Evolutionary conservation across 2,329 filamentous ascomycete species (phyloP), one percentile per base, ranked within the genome.

Genomic region (Claviceps capensis): DNA sequence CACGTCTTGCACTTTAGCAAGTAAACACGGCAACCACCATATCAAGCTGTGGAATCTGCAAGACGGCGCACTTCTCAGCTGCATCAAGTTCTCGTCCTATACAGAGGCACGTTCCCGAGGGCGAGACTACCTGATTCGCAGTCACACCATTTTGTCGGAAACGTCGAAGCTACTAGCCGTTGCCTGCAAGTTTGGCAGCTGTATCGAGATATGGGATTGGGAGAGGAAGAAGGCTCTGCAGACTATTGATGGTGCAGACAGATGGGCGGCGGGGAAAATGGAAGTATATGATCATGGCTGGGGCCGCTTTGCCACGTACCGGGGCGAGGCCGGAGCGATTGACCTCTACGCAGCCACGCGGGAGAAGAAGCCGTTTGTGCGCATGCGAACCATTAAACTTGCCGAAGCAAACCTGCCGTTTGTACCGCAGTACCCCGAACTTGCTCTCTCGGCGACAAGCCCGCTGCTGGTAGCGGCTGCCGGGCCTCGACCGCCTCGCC

Each of bases 41-140:
- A 85, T 95, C 54, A 95, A 95, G 69, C 87, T 96, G 51, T 96
- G 89, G 85, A 88, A 87, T 8, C 74, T 84, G 14, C 82, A 88
- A 55, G 83, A 88, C 61, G 88, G 90, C 23, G 85, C 90, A 58
- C 81, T 88, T 0, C 78, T 88, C 54, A 62, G 56, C 50, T 55
- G 57, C 40, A 61, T 71, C 60, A 71, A 71, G 42, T 62, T 70
- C 37, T 63, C 64, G 1, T 67, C 66, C 9, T 70, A 70, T 53
- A 69, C 67, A 1, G 67, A 67, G 14, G 65, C 66, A 1, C 66
- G 65, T 47, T 58, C 63, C 1, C 65, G 69, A 0, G 69, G 65
- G 4, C 65, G 69, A 51, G 68, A 71, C 40, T 71, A 70, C 54
- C 63, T 71, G 50, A 67, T 71, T n/a, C 67, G 68, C 52, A 70